Evolutionary conservation across 1,284 basidiomycete species (phyloP).

Genomic region (Exobasidium rhododendri): DNA sequence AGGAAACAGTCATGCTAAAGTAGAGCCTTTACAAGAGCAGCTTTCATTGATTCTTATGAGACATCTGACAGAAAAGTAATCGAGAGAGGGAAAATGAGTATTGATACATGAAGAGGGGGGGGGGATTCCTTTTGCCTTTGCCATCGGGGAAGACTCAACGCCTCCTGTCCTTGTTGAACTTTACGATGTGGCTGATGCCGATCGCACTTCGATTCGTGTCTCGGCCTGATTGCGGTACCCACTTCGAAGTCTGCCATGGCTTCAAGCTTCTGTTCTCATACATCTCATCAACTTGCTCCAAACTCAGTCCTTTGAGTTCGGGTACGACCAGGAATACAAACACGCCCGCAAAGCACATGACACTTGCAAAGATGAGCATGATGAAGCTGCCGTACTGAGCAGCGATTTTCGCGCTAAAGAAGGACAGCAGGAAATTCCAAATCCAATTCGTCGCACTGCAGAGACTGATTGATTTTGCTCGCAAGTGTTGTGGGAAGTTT

Average conservation of each 20-base stretch:
- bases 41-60: too few species aligned
- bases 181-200: conserved; percentile 4
- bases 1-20: too few species aligned
- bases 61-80: too few species aligned
- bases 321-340: conserved; percentile 65
- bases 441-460: conserved; percentile 65
- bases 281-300: conserved; percentile 66
- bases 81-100: too few species aligned
- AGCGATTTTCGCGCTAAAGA: conserved; percentile 69
- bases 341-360: conserved; percentile 60
- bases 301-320: conserved; percentile 70
- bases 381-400: conserved; percentile 61
- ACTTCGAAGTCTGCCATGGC: conserved; percentile 30
- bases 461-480: conserved; percentile 71
- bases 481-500: conserved; percentile 69
- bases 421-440: conserved; percentile 72
- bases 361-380: conserved; percentile 67
- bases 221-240: conserved; percentile 28
- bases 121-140: too few species aligned
- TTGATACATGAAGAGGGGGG: too few species aligned
- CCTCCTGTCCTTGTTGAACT: neutral
- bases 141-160: too few species aligned
- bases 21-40: too few species aligned
- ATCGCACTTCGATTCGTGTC: conserved; percentile 8
- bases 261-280: conserved; percentile 24